phyloP scores from a whole-genome alignment of 306 rosid genomes.

The Vigna nakashimae region DNA sequence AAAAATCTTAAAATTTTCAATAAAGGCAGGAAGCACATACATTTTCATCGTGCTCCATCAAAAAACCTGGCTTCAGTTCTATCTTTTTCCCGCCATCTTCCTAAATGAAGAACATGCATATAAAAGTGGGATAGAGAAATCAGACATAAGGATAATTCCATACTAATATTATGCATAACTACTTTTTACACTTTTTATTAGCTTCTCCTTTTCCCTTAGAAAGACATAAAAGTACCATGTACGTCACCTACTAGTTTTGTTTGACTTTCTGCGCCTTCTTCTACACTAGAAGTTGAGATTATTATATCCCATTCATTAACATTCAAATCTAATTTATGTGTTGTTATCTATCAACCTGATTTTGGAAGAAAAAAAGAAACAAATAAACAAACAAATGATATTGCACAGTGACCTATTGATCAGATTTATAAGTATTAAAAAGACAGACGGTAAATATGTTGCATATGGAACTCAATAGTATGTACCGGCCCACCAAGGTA shows the following conservation, averaged over 20 bases:
- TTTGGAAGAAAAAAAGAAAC: background rate
- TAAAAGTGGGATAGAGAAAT: background rate
- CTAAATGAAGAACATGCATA: conserved; percentile 50
- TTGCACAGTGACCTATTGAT: conserved; percentile 27
- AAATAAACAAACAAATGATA: background rate
- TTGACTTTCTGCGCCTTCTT: background rate
- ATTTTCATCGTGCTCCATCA: conserved; percentile 90
- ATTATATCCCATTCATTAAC: conserved; percentile 31
- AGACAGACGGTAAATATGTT: conserved; percentile 10
- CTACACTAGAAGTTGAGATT: conserved; percentile 25
- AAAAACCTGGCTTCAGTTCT: conserved; percentile 92
- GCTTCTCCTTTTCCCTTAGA: conserved; percentile 16
- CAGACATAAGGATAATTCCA: conserved; percentile 14
- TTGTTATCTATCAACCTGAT: conserved; percentile 22
- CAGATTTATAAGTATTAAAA: conserved; percentile 17
- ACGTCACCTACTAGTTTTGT: conserved; percentile 9
- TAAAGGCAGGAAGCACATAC: conserved; percentile 55
- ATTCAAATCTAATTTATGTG: conserved; percentile 5
- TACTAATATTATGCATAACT: background rate
- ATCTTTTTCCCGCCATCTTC: conserved; percentile 93
- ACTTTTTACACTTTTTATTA: conserved; percentile 3
- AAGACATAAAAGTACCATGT: background rate
- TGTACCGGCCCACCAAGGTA: conserved; percentile 97
- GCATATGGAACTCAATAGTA: conserved; percentile 21
- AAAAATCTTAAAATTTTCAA: conserved; percentile 25